Evolutionary conservation across 805 yeast genomes (phyloP), one percentile per base, ranked within the genome.

Genomic region (Hanseniaspora mollemarum): DNA sequence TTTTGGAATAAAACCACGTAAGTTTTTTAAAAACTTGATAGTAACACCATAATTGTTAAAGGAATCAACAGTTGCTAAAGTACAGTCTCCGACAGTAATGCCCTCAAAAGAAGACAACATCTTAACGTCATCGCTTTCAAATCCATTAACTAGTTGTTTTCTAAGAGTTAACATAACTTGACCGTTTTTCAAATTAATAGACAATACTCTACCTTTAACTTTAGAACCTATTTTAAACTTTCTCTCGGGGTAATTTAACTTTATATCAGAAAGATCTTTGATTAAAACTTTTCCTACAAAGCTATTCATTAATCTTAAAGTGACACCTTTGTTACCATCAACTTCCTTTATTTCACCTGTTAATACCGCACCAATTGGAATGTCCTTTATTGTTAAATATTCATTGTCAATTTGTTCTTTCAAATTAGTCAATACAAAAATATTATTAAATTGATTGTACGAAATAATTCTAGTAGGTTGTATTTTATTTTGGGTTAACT

Each of bases 241-340:
- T 70, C 92, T 77, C 67, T 92, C 97, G 5, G 98, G 98, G 61
- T 90, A 82, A 2, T 78, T 77, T 55, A 90, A 71, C 62, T 79
- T 81, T 53, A 83, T 74, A 64, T 92, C 99, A 57, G 94, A 81
- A 65, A 92, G 76, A 59, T 90, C 95, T 24, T 69, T 61, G 25
- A 78, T 71, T 13, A 85, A 81, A 26, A 86, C 97, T 55, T 74
- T 68, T 4, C 87, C 98, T 39, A 74, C 80, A 56, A 82, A 84
- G 44, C 75, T 73, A 48, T 77, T 80, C 54, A 80, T 78, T 10
- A 87, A 60, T 58, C 76, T 78, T 28, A 92, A 72, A 29, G 76
- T 63, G 28, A 92, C 72, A 21, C 96, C 96, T 46, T 72, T 71
- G 43, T 77, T 80, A 22, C 68, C 68, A 7, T 72, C 67, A 31